Conservation (phyloP, 2,329 filamentous ascomycete genomes). For the Aspergillus brunneoviolaceus region DNA sequence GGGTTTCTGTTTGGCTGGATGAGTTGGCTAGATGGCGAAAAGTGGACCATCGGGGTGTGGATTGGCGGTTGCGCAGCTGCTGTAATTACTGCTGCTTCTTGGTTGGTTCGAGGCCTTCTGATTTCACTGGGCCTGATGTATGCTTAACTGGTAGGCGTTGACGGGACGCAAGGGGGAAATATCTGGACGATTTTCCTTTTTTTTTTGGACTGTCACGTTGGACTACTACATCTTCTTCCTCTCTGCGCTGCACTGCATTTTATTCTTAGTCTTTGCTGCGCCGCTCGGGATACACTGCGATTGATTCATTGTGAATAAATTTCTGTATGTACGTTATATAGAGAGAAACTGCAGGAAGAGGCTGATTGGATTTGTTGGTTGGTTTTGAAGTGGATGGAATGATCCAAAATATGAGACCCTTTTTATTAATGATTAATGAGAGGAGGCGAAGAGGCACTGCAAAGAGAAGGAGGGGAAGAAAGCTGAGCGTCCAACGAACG, state of each 20-base stretch:
- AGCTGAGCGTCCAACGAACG: background rate
- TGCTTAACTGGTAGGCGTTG: slow-evolving; percentile 10
- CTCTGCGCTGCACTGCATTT: background rate
- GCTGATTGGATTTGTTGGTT: too few species aligned
- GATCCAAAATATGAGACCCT: background rate
- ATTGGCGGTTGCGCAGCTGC: background rate
- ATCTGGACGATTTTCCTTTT: slow-evolving; percentile 6
- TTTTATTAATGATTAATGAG: background rate
- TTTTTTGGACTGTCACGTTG: background rate
- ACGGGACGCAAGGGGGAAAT: slow-evolving; percentile 3
- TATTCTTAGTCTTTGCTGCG: background rate
- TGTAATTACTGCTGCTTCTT: background rate
- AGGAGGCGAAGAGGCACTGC: too few species aligned
- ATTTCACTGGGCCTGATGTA: background rate
- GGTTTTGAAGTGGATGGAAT: too few species aligned
- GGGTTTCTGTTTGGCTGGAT: background rate
- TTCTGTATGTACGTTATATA: slow-evolving; percentile 4
- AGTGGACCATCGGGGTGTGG: background rate
- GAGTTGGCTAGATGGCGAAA: slow-evolving; percentile 4
- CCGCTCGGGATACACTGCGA: slow-evolving; percentile 7
- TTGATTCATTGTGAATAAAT: slow-evolving; percentile 1
- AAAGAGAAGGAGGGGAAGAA: background rate
- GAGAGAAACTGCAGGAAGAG: too few species aligned
- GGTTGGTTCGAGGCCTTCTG: background rate
- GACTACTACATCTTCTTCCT: background rate